Evolutionary conservation across 2,329 filamentous ascomycete genomes (phyloP), one percentile per base, ranked within the genome.

Genomic region (Eutypella sp.): DNA sequence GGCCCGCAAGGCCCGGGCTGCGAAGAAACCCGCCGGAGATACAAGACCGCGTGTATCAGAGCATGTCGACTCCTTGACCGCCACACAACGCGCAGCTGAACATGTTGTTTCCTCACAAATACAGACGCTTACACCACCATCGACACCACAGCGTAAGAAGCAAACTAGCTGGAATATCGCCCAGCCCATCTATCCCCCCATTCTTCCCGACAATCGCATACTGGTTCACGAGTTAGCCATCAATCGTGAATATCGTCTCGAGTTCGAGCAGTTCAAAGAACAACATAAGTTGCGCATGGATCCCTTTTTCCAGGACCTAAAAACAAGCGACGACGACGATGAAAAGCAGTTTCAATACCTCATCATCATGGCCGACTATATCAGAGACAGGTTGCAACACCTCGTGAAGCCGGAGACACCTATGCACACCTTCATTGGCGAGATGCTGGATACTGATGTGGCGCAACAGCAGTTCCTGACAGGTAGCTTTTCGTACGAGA

Each of bases 171-270:
- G 63, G n/a, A 51, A 58, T 8, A 57, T 59, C 3, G 44, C 61
- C 5, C 68, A 71, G 48, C 58, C 64, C 1, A 78, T 56, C 41
- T 76, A 66, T 56, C 74, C 62, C 64, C 77, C 66, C 50, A 77
- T 72, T 67, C 72, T 91, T 39, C 87, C 87, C 0, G 78, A 84
- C 48, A 93, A 92, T 56, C 76, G 88, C 22, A 70, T 87, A 10
- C 72, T 92, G 15, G 83, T 89, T 1, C 88, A 92, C 60, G 88
- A 92, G 66, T 69, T 93, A 38, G 84, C 86, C 8, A 85, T 93
- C 54, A 87, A 92, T 64, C 84, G 82, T 55, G 83, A 89, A 54
- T 92, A 85, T 61, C 81, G 84, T 41, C 83, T 92, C 39, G 82
- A 87, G 3, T 67, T 73, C 1, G 73, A 79, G 41, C 74, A 81